phyloP scores from a whole-genome alignment of 331 rosid species.

The Spiraea crenata region DNA sequence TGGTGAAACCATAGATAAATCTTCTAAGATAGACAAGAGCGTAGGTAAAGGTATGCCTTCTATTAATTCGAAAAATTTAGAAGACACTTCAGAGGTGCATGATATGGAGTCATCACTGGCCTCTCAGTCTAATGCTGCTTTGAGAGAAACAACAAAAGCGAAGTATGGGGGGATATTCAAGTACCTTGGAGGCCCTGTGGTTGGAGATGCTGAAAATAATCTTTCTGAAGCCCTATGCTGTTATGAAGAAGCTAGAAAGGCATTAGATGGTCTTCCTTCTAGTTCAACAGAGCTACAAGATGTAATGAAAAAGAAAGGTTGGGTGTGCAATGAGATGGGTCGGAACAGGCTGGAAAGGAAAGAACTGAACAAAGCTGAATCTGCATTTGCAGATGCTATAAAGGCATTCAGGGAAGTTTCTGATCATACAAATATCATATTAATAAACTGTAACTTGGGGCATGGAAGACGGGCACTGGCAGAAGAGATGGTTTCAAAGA shows the following conservation, averaged over 20 bases:
- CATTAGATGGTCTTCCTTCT: slow-evolving; percentile 61
- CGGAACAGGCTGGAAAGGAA: slow-evolving; percentile 70
- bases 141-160: slow-evolving; percentile 40
- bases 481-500: slow-evolving; percentile 73
- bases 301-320: slow-evolving; percentile 71
- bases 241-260: slow-evolving; percentile 77
- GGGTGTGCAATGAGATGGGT: slow-evolving; percentile 94
- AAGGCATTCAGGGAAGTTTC: slow-evolving; percentile 85
- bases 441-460: slow-evolving; percentile 89
- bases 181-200: slow-evolving; percentile 67
- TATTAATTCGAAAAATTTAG: slow-evolving; percentile 31
- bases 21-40: slow-evolving; percentile 20
- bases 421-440: slow-evolving; percentile 82
- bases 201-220: slow-evolving; percentile 59
- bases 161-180: slow-evolving; percentile 86
- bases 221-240: slow-evolving; percentile 66
- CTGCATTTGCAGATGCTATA: slow-evolving; percentile 74
- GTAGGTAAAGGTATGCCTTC: slow-evolving; percentile 33
- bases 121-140: slow-evolving; percentile 42
- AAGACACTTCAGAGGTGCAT: slow-evolving; percentile 29
- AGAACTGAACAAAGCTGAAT: slow-evolving; percentile 74
- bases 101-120: slow-evolving; percentile 28
- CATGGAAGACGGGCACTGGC: slow-evolving; percentile 94
- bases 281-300: slow-evolving; percentile 67
- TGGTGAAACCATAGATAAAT: slow-evolving; percentile 25